Evolutionary conservation across 2,329 filamentous ascomycete species (phyloP).

Genomic region (Gyromitra esculenta): DNA sequence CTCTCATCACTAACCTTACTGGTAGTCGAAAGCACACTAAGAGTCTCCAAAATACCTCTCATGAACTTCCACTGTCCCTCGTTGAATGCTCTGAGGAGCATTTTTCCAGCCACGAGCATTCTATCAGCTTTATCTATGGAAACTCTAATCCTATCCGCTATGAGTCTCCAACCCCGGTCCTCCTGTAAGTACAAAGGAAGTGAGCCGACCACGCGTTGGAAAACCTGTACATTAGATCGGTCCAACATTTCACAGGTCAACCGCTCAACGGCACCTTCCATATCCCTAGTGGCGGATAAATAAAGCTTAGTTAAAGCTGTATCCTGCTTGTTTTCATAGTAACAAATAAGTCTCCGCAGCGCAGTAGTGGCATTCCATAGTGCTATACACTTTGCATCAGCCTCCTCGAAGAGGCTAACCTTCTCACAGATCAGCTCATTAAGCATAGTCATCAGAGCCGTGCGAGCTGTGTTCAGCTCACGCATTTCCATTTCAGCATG

Average conservation of each 20-base stretch:
- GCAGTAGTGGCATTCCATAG: background rate
- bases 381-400: slow-evolving; percentile 22
- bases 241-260: slow-evolving; percentile 26
- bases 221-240: background rate
- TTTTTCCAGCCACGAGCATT: slow-evolving; percentile 5
- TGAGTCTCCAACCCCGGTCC: background rate
- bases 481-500: slow-evolving; percentile 18
- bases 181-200: background rate
- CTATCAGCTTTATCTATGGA: background rate
- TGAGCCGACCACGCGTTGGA: background rate
- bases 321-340: background rate
- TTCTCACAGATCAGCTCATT: slow-evolving; percentile 3
- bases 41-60: slow-evolving; percentile 3
- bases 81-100: slow-evolving; percentile 6
- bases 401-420: background rate
- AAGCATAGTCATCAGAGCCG: background rate
- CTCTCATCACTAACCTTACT: background rate
- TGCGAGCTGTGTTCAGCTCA: slow-evolving; percentile 14
- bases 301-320: background rate
- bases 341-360: background rate
- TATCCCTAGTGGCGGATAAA: slow-evolving; percentile 1
- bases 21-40: background rate
- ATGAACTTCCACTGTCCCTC: background rate
- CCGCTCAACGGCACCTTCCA: background rate
- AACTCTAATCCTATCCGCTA: background rate